These are phyloP conservation scores for Rhodotorula paludigena DNA, from an alignment of 768 basidiomycete genomes.

Conservation along the genomic window DNA sequence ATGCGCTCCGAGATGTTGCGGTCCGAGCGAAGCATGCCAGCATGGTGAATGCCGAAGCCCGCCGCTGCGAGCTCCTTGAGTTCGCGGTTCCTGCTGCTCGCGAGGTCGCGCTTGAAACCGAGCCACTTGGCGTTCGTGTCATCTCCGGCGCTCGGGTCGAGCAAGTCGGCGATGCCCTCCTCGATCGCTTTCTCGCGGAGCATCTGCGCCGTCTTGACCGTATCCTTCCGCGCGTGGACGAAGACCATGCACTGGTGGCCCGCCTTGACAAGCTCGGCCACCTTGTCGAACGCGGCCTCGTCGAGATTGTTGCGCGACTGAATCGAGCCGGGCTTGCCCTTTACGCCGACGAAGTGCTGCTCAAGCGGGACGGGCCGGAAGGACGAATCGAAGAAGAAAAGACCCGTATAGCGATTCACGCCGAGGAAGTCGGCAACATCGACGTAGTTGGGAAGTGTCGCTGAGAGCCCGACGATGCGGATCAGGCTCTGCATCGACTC, in stretches of 20 bases:
- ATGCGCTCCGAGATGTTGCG: constrained; percentile 90
- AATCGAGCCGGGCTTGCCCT: constrained; percentile 73
- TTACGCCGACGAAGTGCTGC: constrained; percentile 91
- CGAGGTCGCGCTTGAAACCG: constrained; percentile 71
- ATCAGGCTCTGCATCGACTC: constrained; percentile 95
- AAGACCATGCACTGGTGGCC: constrained; percentile 99
- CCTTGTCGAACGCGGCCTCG: constrained; percentile 75
- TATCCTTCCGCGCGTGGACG: constrained; percentile 96
- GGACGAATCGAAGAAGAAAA: constrained; percentile 97
- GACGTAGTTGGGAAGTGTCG: constrained; percentile 92
- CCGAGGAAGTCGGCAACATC: constrained; percentile 94
- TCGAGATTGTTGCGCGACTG: constrained; percentile 81
- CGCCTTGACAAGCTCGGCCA: constrained; percentile 73
- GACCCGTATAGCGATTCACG: constrained; percentile 74
- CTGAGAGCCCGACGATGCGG: constrained; percentile 86
- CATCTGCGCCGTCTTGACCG: constrained; percentile 79
- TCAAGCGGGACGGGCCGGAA: constrained; percentile 95
- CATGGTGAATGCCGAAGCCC: constrained; percentile 97
- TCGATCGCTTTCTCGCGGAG: constrained; percentile 65
- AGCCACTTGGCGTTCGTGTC: constrained; percentile 53
- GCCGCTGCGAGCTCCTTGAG: constrained; percentile 88
- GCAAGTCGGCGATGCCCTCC: constrained; percentile 70
- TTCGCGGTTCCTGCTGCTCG: constrained; percentile 83
- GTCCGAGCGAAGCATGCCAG: constrained; percentile 92
- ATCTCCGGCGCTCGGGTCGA: constrained; percentile 55